phyloP scores from a whole-genome alignment of 2,329 filamentous ascomycete species.

The Fusarium sp. region DNA sequence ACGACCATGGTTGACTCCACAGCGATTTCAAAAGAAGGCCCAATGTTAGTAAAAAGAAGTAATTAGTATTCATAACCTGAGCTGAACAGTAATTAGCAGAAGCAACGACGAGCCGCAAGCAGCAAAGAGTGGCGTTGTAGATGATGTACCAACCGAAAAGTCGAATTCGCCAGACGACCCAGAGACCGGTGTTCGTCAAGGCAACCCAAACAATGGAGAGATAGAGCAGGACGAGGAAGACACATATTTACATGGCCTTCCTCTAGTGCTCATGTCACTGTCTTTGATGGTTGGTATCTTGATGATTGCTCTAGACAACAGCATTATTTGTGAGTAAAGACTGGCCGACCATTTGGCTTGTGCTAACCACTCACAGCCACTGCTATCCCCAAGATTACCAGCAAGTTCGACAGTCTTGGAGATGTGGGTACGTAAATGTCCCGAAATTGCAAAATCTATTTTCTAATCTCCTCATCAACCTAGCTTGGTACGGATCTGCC shows the following conservation, averaged over 20 bases:
- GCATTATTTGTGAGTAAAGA: slow-evolving; percentile 33
- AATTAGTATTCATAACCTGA: neutral
- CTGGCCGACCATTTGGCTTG: rapidly evolving
- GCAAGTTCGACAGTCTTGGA: slow-evolving; percentile 54
- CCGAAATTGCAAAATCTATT: rapidly evolving
- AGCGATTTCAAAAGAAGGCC: neutral
- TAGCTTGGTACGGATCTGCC: slow-evolving; percentile 53
- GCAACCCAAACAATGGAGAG: neutral
- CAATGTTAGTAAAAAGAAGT: neutral
- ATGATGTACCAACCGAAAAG: neutral
- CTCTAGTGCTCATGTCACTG: slow-evolving; percentile 31
- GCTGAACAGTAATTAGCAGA: neutral
- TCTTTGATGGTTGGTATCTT: slow-evolving; percentile 42
- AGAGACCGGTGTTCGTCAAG: neutral
- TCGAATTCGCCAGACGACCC: rapidly evolving
- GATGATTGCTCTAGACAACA: slow-evolving; percentile 45
- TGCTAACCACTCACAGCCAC: slow-evolving; percentile 33
- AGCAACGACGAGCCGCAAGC: rapidly evolving
- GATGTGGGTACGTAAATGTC: slow-evolving; percentile 36
- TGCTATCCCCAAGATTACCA: slow-evolving; percentile 48
- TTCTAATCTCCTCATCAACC: neutral
- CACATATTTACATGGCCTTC: slow-evolving; percentile 31
- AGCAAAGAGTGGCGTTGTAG: rapidly evolving
- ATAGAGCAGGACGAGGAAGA: neutral
- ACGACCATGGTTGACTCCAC: neutral